Conservation (phyloP, 148 eudicot genomes). For the Mesembryanthemum crystallinum region DNA sequence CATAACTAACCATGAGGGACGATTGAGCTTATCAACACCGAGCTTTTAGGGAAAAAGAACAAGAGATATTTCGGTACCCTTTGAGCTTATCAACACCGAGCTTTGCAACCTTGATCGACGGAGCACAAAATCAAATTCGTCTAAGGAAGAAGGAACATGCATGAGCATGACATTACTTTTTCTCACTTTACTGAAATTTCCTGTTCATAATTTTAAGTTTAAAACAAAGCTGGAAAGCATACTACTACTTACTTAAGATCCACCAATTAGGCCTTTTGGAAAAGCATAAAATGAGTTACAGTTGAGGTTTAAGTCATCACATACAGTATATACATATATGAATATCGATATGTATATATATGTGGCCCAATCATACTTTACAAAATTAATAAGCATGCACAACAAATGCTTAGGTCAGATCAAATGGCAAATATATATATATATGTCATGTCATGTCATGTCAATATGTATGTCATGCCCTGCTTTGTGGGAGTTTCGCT, state of each 20-base stretch:
- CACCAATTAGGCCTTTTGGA: not conserved
- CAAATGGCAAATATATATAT: no score
- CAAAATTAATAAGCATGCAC: no score
- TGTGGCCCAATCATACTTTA: conserved; percentile 2
- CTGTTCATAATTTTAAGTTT: not conserved
- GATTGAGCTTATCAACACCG: no score
- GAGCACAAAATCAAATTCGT: no score
- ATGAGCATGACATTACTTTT: no score
- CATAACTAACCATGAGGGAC: no score
- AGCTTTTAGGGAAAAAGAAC: no score
- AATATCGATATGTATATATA: not conserved
- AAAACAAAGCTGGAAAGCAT: conserved; percentile 2
- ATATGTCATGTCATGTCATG: not conserved
- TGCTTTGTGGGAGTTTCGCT: not conserved
- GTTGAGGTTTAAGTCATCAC: conserved; percentile 5
- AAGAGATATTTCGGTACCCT: no score
- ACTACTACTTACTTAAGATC: not conserved
- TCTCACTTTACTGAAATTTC: no score
- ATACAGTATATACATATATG: not conserved
- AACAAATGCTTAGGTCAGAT: not conserved
- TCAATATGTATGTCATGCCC: not conserved
- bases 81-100: no score
- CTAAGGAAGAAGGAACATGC: no score
- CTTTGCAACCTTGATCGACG: no score
- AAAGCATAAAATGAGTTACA: conserved; percentile 6